phyloP scores from a whole-genome alignment of 2,329 filamentous ascomycete species.

The Pezicula carpinea region DNA sequence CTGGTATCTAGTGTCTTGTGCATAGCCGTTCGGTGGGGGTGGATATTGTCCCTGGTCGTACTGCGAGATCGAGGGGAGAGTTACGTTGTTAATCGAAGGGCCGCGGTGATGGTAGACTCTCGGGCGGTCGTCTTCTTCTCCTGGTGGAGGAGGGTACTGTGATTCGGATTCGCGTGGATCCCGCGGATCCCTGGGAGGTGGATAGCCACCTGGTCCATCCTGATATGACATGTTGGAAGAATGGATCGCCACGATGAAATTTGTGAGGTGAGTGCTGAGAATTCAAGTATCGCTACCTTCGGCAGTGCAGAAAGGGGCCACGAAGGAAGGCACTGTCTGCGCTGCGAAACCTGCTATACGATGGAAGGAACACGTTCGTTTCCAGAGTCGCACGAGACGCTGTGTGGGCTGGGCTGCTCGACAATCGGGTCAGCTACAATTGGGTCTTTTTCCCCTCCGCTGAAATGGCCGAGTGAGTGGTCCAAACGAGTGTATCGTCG shows the following conservation, averaged over 20 bases:
- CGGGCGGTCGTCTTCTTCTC: slow-evolving; percentile 28
- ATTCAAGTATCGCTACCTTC: neutral
- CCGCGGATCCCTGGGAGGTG: slow-evolving; percentile 22
- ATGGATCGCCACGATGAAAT: slow-evolving; percentile 27
- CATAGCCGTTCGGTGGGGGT: slow-evolving; percentile 19
- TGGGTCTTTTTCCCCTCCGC: too few relatives aligned
- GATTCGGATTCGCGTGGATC: slow-evolving; percentile 17
- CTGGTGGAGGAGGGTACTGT: slow-evolving; percentile 24
- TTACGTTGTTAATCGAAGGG: slow-evolving; percentile 18
- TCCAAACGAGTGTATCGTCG: too few relatives aligned
- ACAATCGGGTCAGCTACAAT: too few relatives aligned
- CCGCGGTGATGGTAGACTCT: slow-evolving; percentile 26
- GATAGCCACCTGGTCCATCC: slow-evolving; percentile 26
- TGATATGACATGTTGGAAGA: slow-evolving; percentile 26
- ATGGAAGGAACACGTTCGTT: too few relatives aligned
- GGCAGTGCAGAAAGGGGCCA: neutral
- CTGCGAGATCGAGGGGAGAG: slow-evolving; percentile 27
- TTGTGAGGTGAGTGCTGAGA: slow-evolving; percentile 1
- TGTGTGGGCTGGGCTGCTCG: too few relatives aligned
- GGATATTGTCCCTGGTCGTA: slow-evolving; percentile 22
- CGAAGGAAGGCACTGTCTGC: neutral
- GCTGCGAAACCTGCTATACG: neutral
- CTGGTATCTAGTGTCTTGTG: slow-evolving; percentile 21
- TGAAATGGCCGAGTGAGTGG: neutral
- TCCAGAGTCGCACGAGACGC: too few relatives aligned